These are phyloP conservation scores for Cryphonectria japonica DNA, from an alignment of 2,329 filamentous ascomycete species.

Conservation along the genomic window DNA sequence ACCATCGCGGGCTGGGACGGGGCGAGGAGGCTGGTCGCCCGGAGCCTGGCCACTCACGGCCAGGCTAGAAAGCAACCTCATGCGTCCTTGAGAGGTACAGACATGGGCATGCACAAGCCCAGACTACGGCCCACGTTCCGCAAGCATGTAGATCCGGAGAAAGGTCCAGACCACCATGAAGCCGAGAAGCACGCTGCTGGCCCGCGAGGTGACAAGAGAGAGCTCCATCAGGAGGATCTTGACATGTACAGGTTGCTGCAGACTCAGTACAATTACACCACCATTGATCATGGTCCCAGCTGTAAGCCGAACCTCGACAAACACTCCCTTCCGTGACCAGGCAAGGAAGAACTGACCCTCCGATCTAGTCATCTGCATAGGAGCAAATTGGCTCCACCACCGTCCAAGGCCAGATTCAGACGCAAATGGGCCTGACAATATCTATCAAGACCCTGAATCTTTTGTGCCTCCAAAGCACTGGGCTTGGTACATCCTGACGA, in stretches of 20 bases:
- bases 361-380: constrained; percentile 65
- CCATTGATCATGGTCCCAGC: constrained; percentile 68
- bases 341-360: constrained; percentile 5
- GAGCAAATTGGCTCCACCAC: constrained; percentile 67
- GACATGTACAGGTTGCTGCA: constrained; percentile 59
- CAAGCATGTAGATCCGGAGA: constrained; percentile 19
- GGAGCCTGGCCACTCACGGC: constrained; percentile 21
- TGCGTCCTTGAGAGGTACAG: not conserved
- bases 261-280: constrained; percentile 76
- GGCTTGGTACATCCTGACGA: constrained; percentile 73
- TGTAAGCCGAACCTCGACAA: constrained; percentile 48
- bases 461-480: constrained; percentile 54
- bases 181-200: not conserved
- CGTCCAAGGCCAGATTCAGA: constrained; percentile 36
- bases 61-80: not conserved
- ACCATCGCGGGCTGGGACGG: constrained; percentile 58
- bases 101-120: not conserved
- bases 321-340: constrained; percentile 30
- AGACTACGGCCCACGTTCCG: constrained; percentile 13
- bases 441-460: constrained; percentile 24
- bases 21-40: constrained; percentile 29
- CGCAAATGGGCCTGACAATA: not conserved
- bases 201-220: too few relatives aligned
- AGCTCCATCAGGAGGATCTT: constrained; percentile 34
- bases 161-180: not conserved